A percentile compares a stretch with the other conserved stretches of the same genome.
Evolutionary conservation across 2,329 filamentous ascomycete genomes (phyloP).

Genomic region (Mariannaea sp.): DNA sequence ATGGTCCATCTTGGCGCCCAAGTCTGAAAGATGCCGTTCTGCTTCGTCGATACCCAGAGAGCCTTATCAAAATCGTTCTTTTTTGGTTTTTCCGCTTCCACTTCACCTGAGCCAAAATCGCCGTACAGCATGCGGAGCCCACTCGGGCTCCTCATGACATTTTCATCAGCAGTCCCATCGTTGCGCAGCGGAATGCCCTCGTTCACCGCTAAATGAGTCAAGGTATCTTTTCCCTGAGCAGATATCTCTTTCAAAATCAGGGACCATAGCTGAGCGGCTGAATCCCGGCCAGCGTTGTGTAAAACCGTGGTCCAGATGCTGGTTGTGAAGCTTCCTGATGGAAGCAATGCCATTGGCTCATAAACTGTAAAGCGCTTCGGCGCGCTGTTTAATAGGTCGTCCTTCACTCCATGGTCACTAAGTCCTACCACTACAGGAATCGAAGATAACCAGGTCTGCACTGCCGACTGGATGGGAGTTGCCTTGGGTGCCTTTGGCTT

Average conservation of each 20-base stretch:
- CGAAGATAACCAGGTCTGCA: conserved; percentile 37
- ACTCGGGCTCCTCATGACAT: conserved; percentile 74
- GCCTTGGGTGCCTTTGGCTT: conserved; percentile 30
- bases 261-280: conserved; percentile 50
- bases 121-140: conserved; percentile 73
- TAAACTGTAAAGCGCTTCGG: conserved; percentile 66
- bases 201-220: conserved; percentile 65
- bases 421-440: conserved; percentile 8
- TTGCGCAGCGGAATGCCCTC: conserved; percentile 61
- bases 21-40: conserved; percentile 79
- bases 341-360: conserved; percentile 64
- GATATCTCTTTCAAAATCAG: conserved; percentile 55
- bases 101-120: conserved; percentile 66
- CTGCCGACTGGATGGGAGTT: conserved; percentile 42
- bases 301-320: conserved; percentile 48
- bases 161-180: conserved; percentile 52
- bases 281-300: conserved; percentile 25
- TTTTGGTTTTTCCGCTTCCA: conserved; percentile 38
- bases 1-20: conserved; percentile 93
- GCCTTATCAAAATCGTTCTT: conserved; percentile 64
- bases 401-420: conserved; percentile 21
- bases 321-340: conserved; percentile 60
- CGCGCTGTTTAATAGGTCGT: conserved; percentile 46
- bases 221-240: conserved; percentile 42
- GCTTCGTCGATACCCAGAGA: conserved; percentile 79